These are phyloP conservation scores for Daldinia sp. DNA, from an alignment of 2,329 filamentous ascomycete species.

Conservation along the genomic window DNA sequence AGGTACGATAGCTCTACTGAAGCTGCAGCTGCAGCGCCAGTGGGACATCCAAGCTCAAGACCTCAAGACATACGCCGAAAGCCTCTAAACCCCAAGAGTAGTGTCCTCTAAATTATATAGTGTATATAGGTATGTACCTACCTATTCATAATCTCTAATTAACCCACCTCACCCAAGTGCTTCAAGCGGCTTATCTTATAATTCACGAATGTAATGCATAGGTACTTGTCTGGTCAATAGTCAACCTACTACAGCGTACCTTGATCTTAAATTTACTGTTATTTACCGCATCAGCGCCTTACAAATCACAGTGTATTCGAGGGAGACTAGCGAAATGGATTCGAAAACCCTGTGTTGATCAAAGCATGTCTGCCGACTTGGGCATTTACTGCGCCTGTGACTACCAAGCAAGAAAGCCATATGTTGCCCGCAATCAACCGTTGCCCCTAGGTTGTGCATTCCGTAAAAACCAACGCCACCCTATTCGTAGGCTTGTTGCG, in stretches of 20 bases:
- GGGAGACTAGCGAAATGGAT: constrained; percentile 1
- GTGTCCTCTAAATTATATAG: background rate
- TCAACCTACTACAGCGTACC: background rate
- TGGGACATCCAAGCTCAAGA: constrained; percentile 35
- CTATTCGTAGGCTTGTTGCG: constrained; percentile 22
- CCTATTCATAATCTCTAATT: background rate
- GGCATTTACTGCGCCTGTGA: constrained; percentile 17
- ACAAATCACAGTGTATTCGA: background rate
- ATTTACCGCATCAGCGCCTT: background rate
- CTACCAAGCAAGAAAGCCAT: constrained; percentile 25
- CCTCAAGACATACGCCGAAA: constrained; percentile 39
- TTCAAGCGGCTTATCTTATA: too few relatives aligned
- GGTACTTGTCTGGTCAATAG: too few relatives aligned
- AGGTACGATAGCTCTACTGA: constrained; percentile 26
- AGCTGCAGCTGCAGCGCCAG: constrained; percentile 26
- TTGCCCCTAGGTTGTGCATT: constrained; percentile 35
- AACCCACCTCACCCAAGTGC: too few relatives aligned
- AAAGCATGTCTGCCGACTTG: constrained; percentile 13
- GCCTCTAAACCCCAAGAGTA: background rate
- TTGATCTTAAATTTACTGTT: background rate
- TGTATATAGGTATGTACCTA: background rate
- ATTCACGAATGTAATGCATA: too few relatives aligned
- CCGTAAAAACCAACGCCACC: constrained; percentile 39
- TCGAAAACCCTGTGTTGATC: constrained; percentile 27
- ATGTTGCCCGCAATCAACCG: constrained; percentile 25